Evolutionary conservation across 2,329 filamentous ascomycete species (phyloP).

Genomic region (Fusarium humuli): DNA sequence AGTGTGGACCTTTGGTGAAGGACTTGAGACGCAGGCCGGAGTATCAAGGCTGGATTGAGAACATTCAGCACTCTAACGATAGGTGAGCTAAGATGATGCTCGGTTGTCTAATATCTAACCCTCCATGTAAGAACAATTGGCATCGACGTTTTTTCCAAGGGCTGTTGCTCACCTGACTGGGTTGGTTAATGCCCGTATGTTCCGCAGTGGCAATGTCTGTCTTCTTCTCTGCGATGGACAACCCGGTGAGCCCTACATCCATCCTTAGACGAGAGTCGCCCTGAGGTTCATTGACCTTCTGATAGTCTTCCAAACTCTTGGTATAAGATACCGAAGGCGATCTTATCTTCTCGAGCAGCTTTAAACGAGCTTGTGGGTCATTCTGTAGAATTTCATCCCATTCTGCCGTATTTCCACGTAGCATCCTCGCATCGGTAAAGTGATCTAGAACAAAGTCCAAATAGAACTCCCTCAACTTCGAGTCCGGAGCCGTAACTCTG

Average conservation of each 20-base stretch:
- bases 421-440: background rate
- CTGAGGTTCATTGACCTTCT: fast-evolving
- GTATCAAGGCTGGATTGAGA: background rate
- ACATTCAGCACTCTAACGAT: background rate
- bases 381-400: background rate
- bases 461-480: background rate
- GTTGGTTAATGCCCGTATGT: fast-evolving
- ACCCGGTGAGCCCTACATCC: background rate
- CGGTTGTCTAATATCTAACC: background rate
- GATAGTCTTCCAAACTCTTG: background rate
- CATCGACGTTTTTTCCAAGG: background rate
- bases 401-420: background rate
- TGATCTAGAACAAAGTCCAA: background rate
- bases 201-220: background rate
- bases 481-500: background rate
- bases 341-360: background rate
- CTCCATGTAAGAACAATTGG: fast-evolving
- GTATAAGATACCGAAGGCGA: fast-evolving
- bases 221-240: background rate
- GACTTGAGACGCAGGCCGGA: no score
- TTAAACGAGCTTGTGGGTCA: background rate
- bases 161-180: background rate
- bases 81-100: background rate
- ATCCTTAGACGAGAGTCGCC: background rate
- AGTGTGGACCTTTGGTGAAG: no score